Percentiles rank a stretch among this genome's conserved stretches.
These are phyloP conservation scores for Corylus avellana DNA, from an alignment of 306 rosid species.

Conservation along the genomic window DNA sequence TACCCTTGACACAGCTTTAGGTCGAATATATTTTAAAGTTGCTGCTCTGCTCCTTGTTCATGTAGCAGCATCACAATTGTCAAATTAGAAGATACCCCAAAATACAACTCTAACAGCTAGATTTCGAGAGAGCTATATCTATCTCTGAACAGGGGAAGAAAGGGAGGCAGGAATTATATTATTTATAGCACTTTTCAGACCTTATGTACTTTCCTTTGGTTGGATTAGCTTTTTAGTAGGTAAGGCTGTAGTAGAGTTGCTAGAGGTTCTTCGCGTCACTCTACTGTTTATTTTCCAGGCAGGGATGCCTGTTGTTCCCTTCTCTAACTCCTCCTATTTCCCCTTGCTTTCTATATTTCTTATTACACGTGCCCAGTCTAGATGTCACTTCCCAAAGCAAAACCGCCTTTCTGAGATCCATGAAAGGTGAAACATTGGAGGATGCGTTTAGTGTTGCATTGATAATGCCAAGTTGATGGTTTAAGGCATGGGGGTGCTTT, in stretches of 20 bases:
- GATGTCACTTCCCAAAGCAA: no score
- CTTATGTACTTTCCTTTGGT: not conserved
- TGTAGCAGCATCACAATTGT: not conserved
- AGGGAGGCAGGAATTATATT: not conserved
- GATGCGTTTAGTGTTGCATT: not conserved
- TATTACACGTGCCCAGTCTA: no score
- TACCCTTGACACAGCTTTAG: not conserved
- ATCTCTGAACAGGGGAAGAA: not conserved
- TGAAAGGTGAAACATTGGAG: not conserved
- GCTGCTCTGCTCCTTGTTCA: not conserved
- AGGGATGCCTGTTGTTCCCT: slow-evolving; percentile 11
- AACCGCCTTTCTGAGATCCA: no score
- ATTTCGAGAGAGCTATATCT: not conserved
- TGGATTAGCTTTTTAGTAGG: not conserved
- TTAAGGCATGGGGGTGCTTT: not conserved
- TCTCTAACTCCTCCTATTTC: slow-evolving; percentile 7
- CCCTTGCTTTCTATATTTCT: not conserved
- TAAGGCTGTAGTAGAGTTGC: not conserved
- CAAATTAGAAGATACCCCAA: not conserved
- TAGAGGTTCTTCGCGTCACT: not conserved
- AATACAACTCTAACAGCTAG: no score
- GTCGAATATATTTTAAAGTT: not conserved
- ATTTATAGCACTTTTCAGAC: not conserved
- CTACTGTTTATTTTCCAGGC: not conserved
- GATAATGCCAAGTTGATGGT: not conserved